Base-by-base conservation (phyloP, 2,329 filamentous ascomycete genomes). In the Sporothrix brasiliensis region DNA sequence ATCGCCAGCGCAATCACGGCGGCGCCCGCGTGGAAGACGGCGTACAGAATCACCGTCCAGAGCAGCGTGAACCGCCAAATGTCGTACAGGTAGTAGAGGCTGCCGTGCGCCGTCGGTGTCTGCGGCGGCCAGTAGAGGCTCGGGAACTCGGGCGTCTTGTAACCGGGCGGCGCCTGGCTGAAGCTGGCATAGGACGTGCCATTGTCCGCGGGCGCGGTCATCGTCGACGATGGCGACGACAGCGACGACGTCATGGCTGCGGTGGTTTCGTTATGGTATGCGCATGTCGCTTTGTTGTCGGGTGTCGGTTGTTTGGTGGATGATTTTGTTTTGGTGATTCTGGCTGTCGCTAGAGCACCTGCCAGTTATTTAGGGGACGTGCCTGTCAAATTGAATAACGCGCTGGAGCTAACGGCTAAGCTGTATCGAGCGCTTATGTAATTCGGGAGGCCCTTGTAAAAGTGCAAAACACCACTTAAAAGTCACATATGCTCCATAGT, bases 31-130 rank as follows among this genome's bases (percentile, higher is more conserved):
- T 97, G 92, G 73, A 94, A 91, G 24, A 88, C 84, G 47, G 87
- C 88, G 75, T 92, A 94, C 74, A 93, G 87, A 41, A 97, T 88
- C 50, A 96, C 80, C 0, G 93, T 97, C 93, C 93, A 97, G 77
- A 90, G 86, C 19, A 95, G 81, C 0, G 93, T 97, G 79, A 95
- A 97, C 74, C 91, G 90, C 90, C 92, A 94, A 69, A 96, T 92
- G 77, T 97, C 92, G 72, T 80, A 78, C 2, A 92, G 84, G 76
- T 91, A 85, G 82, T 92, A 94, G 75, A 97, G 88, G 50, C 87
- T 86, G 72, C 86, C 85, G 58, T 85, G 81, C 71, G 79, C 49
- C 49, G 77, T 80, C 63, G 77, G 74, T 71, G 83, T 80, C 73
- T 82, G 79, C 14, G 89, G 83, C 47, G 91, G 89, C 87, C 92